phyloP scores from a whole-genome alignment of 1,284 basidiomycete genomes.

The Melampsora americana region DNA sequence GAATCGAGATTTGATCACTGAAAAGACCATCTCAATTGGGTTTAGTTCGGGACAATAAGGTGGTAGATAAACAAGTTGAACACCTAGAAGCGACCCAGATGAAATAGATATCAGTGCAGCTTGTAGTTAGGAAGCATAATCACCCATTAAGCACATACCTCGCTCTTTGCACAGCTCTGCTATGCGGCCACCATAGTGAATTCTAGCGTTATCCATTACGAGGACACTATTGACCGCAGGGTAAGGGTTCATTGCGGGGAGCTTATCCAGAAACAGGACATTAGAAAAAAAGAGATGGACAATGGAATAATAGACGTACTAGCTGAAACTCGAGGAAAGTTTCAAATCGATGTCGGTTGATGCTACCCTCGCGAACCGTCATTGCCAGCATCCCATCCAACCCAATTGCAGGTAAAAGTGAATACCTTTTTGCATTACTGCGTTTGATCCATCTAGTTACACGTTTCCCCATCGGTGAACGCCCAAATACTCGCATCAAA shows the following conservation, averaged over 20 bases:
- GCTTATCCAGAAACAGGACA: background rate
- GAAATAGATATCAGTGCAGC: background rate
- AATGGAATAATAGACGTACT: background rate
- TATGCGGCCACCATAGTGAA: background rate
- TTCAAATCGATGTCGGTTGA: background rate
- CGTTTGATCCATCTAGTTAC: background rate
- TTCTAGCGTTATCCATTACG: conserved; percentile 1
- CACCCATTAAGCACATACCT: background rate
- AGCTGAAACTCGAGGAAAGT: conserved; percentile 12
- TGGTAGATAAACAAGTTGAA: conserved; percentile 9
- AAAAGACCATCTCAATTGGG: conserved; percentile 19
- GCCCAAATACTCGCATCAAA: background rate
- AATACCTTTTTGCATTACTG: background rate
- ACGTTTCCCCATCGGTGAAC: background rate
- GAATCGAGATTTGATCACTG: background rate
- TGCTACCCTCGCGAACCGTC: background rate
- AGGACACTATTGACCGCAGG: conserved; percentile 4
- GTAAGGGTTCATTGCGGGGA: conserved; percentile 18
- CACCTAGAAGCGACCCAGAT: background rate
- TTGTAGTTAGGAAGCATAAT: background rate
- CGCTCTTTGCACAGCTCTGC: background rate
- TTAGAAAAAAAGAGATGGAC: background rate
- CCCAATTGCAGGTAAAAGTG: conserved; percentile 1
- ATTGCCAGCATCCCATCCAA: conserved; percentile 1
- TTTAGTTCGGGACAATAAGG: conserved; percentile 26